These are phyloP conservation scores for Filosporella fistucella DNA, from an alignment of 495 filamentous ascomycete species.

Conservation along the genomic window DNA sequence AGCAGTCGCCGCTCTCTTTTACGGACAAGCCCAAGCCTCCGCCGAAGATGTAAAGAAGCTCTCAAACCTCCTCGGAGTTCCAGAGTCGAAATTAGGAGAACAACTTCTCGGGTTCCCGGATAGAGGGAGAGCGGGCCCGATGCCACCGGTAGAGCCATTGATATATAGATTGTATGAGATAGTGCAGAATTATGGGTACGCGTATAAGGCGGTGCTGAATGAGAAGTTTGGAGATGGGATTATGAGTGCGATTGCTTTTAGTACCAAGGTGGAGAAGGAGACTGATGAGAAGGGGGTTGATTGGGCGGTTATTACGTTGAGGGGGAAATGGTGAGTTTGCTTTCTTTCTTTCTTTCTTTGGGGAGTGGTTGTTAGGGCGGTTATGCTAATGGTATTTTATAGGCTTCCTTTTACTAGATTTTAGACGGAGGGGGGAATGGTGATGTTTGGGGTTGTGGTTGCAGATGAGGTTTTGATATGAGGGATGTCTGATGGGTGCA, in stretches of 20 bases:
- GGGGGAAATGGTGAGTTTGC: constrained; percentile 83
- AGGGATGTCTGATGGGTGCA: no score
- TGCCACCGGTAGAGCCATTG: constrained; percentile 91
- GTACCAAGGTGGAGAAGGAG: constrained; percentile 95
- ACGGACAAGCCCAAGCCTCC: constrained; percentile 82
- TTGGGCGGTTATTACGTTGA: constrained; percentile 87
- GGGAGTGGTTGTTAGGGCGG: neutral
- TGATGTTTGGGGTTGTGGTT: no score
- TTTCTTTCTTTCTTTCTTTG: neutral
- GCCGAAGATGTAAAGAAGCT: constrained; percentile 74
- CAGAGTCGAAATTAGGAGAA: constrained; percentile 47
- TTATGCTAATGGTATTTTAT: neutral
- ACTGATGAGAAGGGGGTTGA: constrained; percentile 72
- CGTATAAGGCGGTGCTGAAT: constrained; percentile 94
- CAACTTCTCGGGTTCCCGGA: constrained; percentile 75
- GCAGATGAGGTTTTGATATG: no score
- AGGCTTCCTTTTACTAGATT: constrained; percentile 17
- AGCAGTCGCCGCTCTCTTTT: constrained; percentile 88
- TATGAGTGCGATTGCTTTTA: constrained; percentile 95
- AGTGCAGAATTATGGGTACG: constrained; percentile 96
- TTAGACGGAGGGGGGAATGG: no score
- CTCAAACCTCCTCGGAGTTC: constrained; percentile 59
- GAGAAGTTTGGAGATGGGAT: constrained; percentile 99
- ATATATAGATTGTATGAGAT: constrained; percentile 96
- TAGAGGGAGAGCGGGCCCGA: constrained; percentile 76